Evolutionary conservation across 2,329 filamentous ascomycete genomes (phyloP), one percentile per base, ranked within the genome.

Genomic region (Cytospora piceicola): DNA sequence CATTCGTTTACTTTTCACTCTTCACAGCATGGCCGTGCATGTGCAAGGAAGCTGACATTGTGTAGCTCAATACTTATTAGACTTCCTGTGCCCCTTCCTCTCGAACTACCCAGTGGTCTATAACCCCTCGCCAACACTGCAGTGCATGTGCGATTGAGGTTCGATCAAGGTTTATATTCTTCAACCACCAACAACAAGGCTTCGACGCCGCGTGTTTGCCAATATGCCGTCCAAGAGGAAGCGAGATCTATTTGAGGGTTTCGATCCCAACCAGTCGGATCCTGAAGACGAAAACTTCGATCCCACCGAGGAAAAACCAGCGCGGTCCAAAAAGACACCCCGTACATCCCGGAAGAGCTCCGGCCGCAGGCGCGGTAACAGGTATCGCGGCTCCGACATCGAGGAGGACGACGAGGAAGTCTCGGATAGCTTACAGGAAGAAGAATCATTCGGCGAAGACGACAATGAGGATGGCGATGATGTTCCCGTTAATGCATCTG

Each of bases 201-300:
- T 24, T 24, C 53, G 61, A 52, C 22, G 12, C 56, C 32, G 17
- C 42, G 24, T 27, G 24, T 52, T 51, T 36, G 15, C 42, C 39
- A 17, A 58, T 8, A 82, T 82, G 81, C 74, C 77, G n/a, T 69
- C 75, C 64, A 88, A 88, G 74, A 79, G 87, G 62, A 90, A 88
- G 80, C 79, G 83, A 69, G 80, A 80, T 65, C 73, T 78, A 34
- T 76, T 87, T 63, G 82, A 86, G 69, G 80, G 81, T 63, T 90
- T 89, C 70, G 88, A 90, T 74, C 86, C 85, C 3, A 89, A 89
- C 74, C 84, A 87, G 73, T 90, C 88, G 59, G 88, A 90, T 70
- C 81, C 88, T 2, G 83, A 87, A 58, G 88, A 90, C 72, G 86
- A 87, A 69, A 88, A 88, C 74, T 90, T 90, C 72, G 83, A 88